Evolutionary conservation across 306 rosid species (phyloP).

Genomic region (Ammopiptanthus mongolicus): DNA sequence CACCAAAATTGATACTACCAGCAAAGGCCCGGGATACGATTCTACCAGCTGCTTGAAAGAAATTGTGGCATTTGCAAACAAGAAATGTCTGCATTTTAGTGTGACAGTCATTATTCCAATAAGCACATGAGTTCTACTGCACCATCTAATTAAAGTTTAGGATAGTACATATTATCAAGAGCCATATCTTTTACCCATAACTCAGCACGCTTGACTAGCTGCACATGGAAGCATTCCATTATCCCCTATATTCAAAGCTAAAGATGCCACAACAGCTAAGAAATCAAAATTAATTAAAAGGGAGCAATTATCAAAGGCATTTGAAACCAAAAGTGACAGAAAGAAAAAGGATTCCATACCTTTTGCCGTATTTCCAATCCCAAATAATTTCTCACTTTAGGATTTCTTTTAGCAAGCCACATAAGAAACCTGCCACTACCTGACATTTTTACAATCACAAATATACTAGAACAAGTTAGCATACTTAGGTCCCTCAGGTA

Average conservation of each 20-base stretch:
- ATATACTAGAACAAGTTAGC: constrained; percentile 4
- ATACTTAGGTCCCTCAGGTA: background rate
- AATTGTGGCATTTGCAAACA: constrained; percentile 77
- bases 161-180: constrained; percentile 65
- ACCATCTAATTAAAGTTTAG: constrained; percentile 23
- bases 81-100: constrained; percentile 64
- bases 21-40: constrained; percentile 77
- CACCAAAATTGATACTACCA: constrained; percentile 79
- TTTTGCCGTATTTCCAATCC: constrained; percentile 82
- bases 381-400: constrained; percentile 60
- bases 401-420: constrained; percentile 78
- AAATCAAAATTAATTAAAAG: constrained; percentile 14
- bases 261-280: constrained; percentile 18
- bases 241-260: background rate
- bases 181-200: constrained; percentile 77
- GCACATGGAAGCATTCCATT: constrained; percentile 28
- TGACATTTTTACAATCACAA: constrained; percentile 31
- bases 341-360: constrained; percentile 34
- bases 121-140: background rate
- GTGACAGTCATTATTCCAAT: constrained; percentile 10
- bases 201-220: constrained; percentile 82
- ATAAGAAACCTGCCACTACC: constrained; percentile 90
- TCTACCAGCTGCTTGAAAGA: constrained; percentile 70
- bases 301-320: constrained; percentile 9
- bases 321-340: constrained; percentile 14